Evolutionary conservation across 78 protist species (phyloP).

Genomic region (Chrysochromulina parva): DNA sequence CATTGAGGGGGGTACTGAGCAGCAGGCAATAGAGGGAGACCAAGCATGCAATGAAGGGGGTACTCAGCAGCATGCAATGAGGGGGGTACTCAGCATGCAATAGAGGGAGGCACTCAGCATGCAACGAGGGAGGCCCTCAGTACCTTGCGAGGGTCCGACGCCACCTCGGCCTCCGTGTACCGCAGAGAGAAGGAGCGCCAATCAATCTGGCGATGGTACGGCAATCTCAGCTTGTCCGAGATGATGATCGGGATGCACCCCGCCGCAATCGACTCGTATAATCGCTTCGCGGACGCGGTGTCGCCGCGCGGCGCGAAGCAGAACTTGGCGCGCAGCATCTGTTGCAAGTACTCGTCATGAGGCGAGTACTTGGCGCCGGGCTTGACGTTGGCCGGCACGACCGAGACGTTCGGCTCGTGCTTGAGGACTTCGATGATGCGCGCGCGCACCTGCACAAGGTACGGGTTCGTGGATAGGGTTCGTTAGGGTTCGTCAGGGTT

Average conservation of each 20-base stretch:
- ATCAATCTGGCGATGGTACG: not conserved
- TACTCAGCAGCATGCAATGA: too few species aligned
- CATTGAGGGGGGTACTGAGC: too few species aligned
- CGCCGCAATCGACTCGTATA: slow-evolving; percentile 9
- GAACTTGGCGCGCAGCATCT: not conserved
- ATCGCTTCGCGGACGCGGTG: not conserved
- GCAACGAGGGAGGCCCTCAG: too few species aligned
- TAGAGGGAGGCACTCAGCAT: too few species aligned
- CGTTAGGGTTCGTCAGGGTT: too few species aligned
- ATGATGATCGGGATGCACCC: slow-evolving; percentile 2
- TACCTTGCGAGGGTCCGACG: not conserved
- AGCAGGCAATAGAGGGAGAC: too few species aligned
- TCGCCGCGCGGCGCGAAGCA: not conserved
- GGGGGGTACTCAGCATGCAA: too few species aligned
- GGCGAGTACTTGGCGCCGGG: not conserved
- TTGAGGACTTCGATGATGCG: too few species aligned
- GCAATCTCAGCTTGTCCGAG: not conserved
- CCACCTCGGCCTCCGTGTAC: not conserved
- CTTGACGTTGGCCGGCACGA: not conserved
- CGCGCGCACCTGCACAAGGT: too few species aligned
- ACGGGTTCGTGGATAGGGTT: too few species aligned
- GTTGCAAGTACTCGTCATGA: not conserved
- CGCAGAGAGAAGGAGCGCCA: not conserved
- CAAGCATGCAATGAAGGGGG: too few species aligned
- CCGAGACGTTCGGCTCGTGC: not conserved